Percentiles rank a stretch among this genome's conserved stretches.
Conservation (phyloP, 164 flowering plant genomes). For the Stephania cephalantha region DNA sequence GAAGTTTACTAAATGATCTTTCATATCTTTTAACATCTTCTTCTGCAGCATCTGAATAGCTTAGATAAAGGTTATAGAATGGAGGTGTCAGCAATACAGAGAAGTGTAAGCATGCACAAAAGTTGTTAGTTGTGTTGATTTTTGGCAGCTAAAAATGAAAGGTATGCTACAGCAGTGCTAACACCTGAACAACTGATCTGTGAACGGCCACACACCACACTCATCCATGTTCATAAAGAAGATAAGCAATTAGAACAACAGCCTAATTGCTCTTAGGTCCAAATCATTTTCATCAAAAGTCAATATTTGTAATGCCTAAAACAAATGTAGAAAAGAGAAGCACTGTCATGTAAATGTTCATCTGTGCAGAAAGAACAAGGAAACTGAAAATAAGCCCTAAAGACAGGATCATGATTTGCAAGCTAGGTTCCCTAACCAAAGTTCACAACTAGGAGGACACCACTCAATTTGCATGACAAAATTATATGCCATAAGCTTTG, state of each 20-base stretch:
- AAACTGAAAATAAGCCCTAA: no score
- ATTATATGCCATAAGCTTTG: not conserved
- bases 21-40: constrained; percentile 76
- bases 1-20: constrained; percentile 63
- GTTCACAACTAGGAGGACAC: not conserved
- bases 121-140: not conserved
- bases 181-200: not conserved
- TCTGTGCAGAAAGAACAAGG: not conserved
- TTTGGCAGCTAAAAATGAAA: not conserved
- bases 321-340: not conserved
- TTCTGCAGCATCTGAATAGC: constrained; percentile 88
- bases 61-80: constrained; percentile 15
- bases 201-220: not conserved
- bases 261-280: not conserved
- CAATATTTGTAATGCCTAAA: no score
- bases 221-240: no score
- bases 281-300: not conserved
- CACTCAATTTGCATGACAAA: not conserved
- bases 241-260: no score
- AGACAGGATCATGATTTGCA: not conserved
- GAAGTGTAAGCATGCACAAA: not conserved
- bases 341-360: no score
- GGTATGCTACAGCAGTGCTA: not conserved
- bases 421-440: not conserved
- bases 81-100: not conserved